Conservation (phyloP, 768 basidiomycete genomes). For the Leccinum boreale region DNA sequence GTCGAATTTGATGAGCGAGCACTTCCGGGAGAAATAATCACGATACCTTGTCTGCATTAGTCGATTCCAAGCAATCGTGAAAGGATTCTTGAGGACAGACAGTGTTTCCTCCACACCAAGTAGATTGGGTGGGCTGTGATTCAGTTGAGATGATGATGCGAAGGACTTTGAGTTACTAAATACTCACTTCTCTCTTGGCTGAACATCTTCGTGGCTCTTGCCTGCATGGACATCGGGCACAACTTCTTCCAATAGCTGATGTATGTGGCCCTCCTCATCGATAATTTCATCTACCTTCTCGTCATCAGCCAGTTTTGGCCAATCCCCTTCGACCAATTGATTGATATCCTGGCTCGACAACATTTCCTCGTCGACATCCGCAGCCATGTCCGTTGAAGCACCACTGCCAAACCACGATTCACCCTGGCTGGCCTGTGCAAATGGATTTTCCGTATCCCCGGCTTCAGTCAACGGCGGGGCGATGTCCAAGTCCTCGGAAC, state of each 20-base stretch:
- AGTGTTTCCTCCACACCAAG: not conserved
- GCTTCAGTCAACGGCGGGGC: slow-evolving; percentile 15
- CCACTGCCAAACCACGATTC: slow-evolving; percentile 8
- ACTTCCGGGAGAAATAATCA: not conserved
- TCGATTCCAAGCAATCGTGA: slow-evolving; percentile 20
- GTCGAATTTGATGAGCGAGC: not conserved
- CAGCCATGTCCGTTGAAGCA: slow-evolving; percentile 13
- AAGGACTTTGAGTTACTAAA: not conserved
- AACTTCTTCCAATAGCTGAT: not conserved
- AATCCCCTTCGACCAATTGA: slow-evolving; percentile 25
- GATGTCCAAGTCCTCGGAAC: slow-evolving; percentile 11
- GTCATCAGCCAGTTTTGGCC: slow-evolving; percentile 8
- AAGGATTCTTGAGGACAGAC: slow-evolving; percentile 12
- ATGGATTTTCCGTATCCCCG: slow-evolving; percentile 22
- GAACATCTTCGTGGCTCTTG: not conserved
- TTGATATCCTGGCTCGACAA: slow-evolving; percentile 35
- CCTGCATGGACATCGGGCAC: not conserved
- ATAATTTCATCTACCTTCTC: slow-evolving; percentile 11
- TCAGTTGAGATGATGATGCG: not conserved
- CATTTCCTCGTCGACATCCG: slow-evolving; percentile 30
- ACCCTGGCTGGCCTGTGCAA: slow-evolving; percentile 19
- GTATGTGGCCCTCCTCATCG: slow-evolving; percentile 6
- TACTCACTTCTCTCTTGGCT: not conserved
- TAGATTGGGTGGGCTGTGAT: not conserved
- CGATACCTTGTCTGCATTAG: slow-evolving; percentile 16